Evolutionary conservation across 1,284 basidiomycete genomes (phyloP).

Genomic region (Boletus sp.): DNA sequence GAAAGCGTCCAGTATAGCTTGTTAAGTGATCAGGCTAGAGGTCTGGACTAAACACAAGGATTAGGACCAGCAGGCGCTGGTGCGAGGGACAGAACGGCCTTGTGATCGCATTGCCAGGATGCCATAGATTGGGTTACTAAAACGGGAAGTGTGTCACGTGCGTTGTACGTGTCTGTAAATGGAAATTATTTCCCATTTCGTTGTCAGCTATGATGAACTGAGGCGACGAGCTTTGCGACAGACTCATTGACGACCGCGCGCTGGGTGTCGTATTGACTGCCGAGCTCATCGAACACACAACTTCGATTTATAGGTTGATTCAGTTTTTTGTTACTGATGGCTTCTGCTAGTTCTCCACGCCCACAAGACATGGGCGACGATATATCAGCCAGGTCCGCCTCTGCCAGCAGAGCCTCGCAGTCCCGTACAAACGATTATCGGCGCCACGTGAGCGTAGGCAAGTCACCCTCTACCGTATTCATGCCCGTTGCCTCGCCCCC

Average conservation of each 20-base stretch:
- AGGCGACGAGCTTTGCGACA: constrained; percentile 5
- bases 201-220: not conserved
- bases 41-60: not conserved
- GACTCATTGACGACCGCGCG: constrained; percentile 8
- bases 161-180: not conserved
- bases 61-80: not conserved
- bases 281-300: not conserved
- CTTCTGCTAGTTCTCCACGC: constrained; percentile 7
- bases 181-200: constrained; percentile 13
- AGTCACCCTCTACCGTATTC: constrained; percentile 38
- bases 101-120: constrained; percentile 9
- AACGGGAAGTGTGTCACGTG: constrained; percentile 16
- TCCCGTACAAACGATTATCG: constrained; percentile 17
- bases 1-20: constrained; percentile 14
- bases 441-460: constrained; percentile 18
- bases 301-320: not conserved
- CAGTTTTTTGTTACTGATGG: constrained; percentile 7
- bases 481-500: constrained; percentile 62
- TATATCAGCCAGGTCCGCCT: not conserved
- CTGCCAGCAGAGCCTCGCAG: constrained; percentile 10
- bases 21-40: not conserved
- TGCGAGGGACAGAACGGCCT: too few relatives aligned
- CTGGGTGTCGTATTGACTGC: not conserved
- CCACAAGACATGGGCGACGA: constrained; percentile 15
- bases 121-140: constrained; percentile 4